Percentiles rank a stretch among this genome's conserved stretches.
Evolutionary conservation across 371 early-diverging fungal species (phyloP).

Genomic region (Apophysomyces variabilis): DNA sequence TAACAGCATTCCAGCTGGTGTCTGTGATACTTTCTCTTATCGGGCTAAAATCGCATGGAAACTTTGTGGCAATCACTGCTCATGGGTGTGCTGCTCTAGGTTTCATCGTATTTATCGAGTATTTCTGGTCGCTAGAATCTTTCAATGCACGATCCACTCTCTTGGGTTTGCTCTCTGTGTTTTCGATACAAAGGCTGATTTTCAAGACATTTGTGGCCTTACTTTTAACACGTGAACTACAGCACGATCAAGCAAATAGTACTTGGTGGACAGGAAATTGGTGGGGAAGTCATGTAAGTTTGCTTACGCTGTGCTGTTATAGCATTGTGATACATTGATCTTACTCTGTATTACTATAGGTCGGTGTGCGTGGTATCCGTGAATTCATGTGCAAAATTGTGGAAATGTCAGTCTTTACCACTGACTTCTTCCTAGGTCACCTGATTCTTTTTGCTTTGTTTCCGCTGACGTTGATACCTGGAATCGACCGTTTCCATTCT

Average conservation of each 20-base stretch:
- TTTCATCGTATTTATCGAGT: slow-evolving; percentile 61
- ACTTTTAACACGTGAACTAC: slow-evolving; percentile 81
- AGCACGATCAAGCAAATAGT: slow-evolving; percentile 77
- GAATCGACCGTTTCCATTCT: slow-evolving; percentile 79
- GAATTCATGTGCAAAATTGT: slow-evolving; percentile 84
- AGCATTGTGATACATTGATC: not conserved
- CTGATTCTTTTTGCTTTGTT: slow-evolving; percentile 71
- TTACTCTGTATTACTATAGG: not conserved
- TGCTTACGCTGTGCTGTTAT: not conserved
- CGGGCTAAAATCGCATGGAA: slow-evolving; percentile 64
- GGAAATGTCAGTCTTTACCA: slow-evolving; percentile 83
- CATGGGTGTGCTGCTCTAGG: slow-evolving; percentile 66
- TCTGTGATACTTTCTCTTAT: slow-evolving; percentile 67
- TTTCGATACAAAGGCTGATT: slow-evolving; percentile 70
- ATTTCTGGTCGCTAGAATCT: slow-evolving; percentile 73
- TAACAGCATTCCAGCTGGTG: slow-evolving; percentile 59
- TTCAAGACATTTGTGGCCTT: slow-evolving; percentile 73
- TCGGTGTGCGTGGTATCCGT: slow-evolving; percentile 38
- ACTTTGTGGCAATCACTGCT: slow-evolving; percentile 68
- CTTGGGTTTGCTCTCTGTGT: slow-evolving; percentile 69
- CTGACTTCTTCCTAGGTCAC: slow-evolving; percentile 79
- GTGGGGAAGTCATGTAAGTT: slow-evolving; percentile 50
- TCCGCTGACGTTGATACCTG: slow-evolving; percentile 70
- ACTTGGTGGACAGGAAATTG: slow-evolving; percentile 95
- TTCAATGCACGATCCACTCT: slow-evolving; percentile 64